These are phyloP conservation scores for Aspergillus bridgeri DNA, from an alignment of 495 filamentous ascomycete genomes.

Conservation along the genomic window DNA sequence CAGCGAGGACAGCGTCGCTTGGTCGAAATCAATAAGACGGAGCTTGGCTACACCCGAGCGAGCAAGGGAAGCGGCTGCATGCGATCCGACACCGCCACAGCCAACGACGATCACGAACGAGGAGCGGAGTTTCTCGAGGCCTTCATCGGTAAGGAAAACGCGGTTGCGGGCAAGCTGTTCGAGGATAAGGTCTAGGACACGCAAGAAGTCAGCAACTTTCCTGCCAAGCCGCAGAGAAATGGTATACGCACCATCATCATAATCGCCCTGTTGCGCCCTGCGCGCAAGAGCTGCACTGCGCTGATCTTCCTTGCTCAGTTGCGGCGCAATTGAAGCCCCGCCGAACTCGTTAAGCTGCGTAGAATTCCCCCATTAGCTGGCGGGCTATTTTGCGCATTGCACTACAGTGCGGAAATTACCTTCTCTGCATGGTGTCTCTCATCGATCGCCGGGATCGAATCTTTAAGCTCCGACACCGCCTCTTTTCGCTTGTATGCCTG, in stretches of 20 bases:
- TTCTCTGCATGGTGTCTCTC: constrained; percentile 42
- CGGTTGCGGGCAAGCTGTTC: constrained; percentile 95
- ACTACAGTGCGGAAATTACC: constrained; percentile 14
- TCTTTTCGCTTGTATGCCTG: constrained; percentile 62
- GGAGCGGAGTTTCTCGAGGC: constrained; percentile 71
- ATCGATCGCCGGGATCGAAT: constrained; percentile 60
- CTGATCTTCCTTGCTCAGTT: constrained; percentile 70
- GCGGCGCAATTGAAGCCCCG: constrained; percentile 51
- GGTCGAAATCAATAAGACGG: constrained; percentile 95
- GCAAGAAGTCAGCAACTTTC: constrained; percentile 14
- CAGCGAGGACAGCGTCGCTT: constrained; percentile 88
- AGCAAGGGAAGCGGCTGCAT: constrained; percentile 79
- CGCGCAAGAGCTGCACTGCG: constrained; percentile 70
- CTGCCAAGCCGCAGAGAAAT: background rate
- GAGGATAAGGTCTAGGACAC: constrained; percentile 70
- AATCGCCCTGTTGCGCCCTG: constrained; percentile 81
- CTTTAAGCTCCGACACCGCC: constrained; percentile 64
- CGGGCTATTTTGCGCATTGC: background rate
- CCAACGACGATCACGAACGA: constrained; percentile 88
- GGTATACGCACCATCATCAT: constrained; percentile 67
- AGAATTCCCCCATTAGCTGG: background rate
- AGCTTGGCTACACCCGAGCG: constrained; percentile 84
- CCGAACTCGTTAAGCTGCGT: constrained; percentile 73
- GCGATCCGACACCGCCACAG: constrained; percentile 91
- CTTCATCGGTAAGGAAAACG: constrained; percentile 81